Conservation (phyloP, 208 protist genomes). For the Trypanosoma mega region DNA sequence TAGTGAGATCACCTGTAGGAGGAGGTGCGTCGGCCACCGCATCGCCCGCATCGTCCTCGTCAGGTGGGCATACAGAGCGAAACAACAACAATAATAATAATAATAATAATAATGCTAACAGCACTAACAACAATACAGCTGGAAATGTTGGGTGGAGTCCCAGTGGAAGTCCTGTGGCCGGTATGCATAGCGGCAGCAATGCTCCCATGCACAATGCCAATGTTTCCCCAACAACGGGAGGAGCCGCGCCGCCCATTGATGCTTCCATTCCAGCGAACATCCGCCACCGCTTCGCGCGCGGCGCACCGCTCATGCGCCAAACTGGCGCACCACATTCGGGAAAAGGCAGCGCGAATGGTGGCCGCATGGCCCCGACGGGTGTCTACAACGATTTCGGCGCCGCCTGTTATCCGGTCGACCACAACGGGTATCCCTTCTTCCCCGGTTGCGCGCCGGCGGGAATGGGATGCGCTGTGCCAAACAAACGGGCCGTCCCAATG, state of each 20-base stretch:
- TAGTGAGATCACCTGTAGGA: conserved; percentile 9
- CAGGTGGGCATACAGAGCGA: no score
- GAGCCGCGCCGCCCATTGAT: background rate
- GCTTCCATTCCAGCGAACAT: no score
- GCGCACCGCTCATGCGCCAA: conserved; percentile 10
- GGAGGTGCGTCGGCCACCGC: conserved; percentile 7
- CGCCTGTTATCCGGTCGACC: background rate
- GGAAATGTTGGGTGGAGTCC: no score
- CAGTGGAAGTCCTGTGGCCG: no score
- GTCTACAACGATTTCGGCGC: background rate
- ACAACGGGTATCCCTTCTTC: background rate
- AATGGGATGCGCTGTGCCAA: background rate
- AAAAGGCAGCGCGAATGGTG: background rate
- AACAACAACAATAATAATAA: no score
- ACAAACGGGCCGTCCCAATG: background rate
- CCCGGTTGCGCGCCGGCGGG: background rate
- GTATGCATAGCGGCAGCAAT: conserved; percentile 3
- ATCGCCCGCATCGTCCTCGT: conserved; percentile 1
- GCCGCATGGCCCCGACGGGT: no score
- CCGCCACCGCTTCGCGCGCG: conserved; percentile 10
- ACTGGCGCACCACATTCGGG: background rate
- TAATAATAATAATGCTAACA: no score
- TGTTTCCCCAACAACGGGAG: conserved; percentile 14
- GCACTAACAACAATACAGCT: conserved; percentile 9
- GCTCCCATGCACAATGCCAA: conserved; percentile 27